phyloP scores from a whole-genome alignment of 1,139 yeast species.

The Magnusiomyces tetraspermus region DNA sequence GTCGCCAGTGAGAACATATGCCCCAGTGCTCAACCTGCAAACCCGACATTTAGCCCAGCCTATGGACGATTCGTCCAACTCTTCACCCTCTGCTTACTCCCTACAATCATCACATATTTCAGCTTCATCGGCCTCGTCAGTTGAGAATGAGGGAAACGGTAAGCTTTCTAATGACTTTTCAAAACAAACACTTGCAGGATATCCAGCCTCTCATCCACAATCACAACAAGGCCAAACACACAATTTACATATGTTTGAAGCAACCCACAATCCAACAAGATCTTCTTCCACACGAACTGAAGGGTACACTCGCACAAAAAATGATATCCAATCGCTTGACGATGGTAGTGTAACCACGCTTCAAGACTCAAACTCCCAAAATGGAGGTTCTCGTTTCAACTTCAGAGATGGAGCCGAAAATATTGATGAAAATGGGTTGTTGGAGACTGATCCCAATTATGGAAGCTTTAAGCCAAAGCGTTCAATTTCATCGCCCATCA shows the following conservation, averaged over 20 bases:
- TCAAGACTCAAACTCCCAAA: neutral
- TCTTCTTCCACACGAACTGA: neutral
- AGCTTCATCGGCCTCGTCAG: slow-evolving; percentile 2
- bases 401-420: neutral
- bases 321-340: neutral
- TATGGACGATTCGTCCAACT: slow-evolving; percentile 8
- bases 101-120: slow-evolving; percentile 12
- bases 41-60: neutral
- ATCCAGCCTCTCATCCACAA: neutral
- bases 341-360: neutral
- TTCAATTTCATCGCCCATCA: neutral
- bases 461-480: neutral
- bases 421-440: neutral
- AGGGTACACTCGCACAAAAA: neutral
- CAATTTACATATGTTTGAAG: neutral
- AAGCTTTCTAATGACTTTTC: neutral
- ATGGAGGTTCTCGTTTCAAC: neutral
- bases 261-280: neutral
- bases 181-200: slow-evolving; percentile 1
- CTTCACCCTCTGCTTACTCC: slow-evolving; percentile 10
- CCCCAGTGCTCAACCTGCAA: neutral
- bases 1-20: neutral
- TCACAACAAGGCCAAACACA: slow-evolving; percentile 1
- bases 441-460: neutral
- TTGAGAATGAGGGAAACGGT: neutral